phyloP scores from a whole-genome alignment of 176 grass and related monocot genomes.

The Bothriochloa decipiens region DNA sequence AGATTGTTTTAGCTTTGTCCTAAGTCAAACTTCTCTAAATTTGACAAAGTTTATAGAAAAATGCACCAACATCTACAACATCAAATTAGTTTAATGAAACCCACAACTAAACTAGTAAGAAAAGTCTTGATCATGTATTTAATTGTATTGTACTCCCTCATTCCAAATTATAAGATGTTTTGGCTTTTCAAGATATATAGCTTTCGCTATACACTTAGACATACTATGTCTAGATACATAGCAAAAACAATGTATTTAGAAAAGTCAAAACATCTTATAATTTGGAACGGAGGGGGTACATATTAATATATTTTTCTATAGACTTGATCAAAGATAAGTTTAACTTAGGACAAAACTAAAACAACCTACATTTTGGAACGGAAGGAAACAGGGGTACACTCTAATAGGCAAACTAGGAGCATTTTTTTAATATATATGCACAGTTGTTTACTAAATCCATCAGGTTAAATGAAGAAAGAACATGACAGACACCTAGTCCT shows the following conservation, averaged over 20 bases:
- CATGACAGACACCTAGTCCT: background rate
- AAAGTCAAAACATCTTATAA: background rate
- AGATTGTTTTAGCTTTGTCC: background rate
- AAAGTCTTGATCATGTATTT: background rate
- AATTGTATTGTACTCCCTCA: background rate
- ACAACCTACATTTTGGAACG: background rate
- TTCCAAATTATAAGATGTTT: background rate
- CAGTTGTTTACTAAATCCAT: slow-evolving; percentile 1
- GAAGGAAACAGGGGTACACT: background rate
- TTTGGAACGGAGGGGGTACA: background rate
- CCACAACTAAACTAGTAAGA: background rate
- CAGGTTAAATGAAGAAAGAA: slow-evolving; percentile 8
- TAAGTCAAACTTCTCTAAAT: background rate
- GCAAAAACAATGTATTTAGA: background rate
- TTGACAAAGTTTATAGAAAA: background rate
- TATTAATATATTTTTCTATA: background rate
- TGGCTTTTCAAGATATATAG: background rate
- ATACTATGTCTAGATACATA: background rate
- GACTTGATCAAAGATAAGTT: background rate
- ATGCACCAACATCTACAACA: background rate
- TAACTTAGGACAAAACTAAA: background rate
- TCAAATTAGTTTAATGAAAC: background rate
- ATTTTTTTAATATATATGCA: background rate
- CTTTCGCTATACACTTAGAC: background rate
- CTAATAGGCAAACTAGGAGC: background rate